phyloP scores from a whole-genome alignment of 176 grass and related monocot species.

The Rhynchospora pubera region DNA sequence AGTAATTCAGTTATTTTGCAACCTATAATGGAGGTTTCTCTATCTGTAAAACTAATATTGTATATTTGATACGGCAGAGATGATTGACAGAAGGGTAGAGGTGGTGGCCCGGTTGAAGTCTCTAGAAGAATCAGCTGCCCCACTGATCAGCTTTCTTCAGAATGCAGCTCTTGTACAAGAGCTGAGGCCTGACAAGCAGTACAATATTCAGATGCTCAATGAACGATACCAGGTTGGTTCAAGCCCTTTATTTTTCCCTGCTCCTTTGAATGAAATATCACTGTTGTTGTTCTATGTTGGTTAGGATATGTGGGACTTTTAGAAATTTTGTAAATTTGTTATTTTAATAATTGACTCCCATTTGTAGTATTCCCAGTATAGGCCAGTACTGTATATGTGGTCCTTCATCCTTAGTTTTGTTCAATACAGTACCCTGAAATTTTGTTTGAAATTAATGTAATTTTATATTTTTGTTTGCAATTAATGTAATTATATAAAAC shows the following conservation, averaged over 20 bases:
- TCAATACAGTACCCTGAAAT: neutral
- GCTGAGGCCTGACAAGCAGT: conserved; percentile 65
- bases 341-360: neutral
- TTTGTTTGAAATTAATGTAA: neutral
- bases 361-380: neutral
- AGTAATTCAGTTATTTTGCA: neutral
- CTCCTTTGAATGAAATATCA: neutral
- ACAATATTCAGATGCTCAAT: conserved; percentile 83
- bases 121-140: conserved; percentile 55
- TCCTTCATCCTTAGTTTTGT: neutral
- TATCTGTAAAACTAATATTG: neutral
- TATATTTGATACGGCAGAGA: conserved; percentile 25
- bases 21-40: neutral
- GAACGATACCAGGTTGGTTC: conserved; percentile 61
- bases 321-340: neutral
- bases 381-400: neutral
- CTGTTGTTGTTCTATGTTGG: neutral
- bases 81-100: conserved; percentile 63
- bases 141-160: conserved; percentile 67
- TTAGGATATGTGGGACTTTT: too few relatives aligned
- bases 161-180: conserved; percentile 67
- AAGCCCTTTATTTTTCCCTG: too few relatives aligned
- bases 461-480: neutral
- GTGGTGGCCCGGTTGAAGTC: conserved; percentile 62
- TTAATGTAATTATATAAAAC: neutral